phyloP scores from a whole-genome alignment of 495 filamentous ascomycete species.

The Talaromyces trachyspermus region DNA sequence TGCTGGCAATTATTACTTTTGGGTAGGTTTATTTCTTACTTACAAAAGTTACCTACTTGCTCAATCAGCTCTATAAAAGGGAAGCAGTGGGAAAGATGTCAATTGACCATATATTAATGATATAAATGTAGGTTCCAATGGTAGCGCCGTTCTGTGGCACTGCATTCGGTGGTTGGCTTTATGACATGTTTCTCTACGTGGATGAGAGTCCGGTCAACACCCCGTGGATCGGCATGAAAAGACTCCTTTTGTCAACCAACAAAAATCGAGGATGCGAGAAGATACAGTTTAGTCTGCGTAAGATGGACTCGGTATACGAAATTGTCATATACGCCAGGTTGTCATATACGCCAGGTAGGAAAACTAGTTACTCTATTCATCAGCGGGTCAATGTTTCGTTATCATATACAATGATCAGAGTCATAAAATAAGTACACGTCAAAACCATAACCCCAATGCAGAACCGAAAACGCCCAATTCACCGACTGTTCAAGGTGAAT shows the following conservation, averaged over 20 bases:
- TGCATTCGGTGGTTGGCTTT: constrained; percentile 52
- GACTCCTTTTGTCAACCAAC: too few species aligned
- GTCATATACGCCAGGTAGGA: too few species aligned
- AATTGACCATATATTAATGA: not conserved
- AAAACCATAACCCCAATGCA: not conserved
- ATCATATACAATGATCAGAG: not conserved
- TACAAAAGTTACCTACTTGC: too few species aligned
- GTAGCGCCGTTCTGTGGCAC: constrained; percentile 52
- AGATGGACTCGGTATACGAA: too few species aligned
- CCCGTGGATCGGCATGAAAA: constrained; percentile 48
- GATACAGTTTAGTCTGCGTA: too few species aligned
- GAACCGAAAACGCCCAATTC: not conserved
- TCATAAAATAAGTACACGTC: not conserved
- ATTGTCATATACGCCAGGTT: too few species aligned
- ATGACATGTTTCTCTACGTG: constrained; percentile 55
- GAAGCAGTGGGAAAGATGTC: too few species aligned
- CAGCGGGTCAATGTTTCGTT: too few species aligned
- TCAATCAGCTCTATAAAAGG: too few species aligned
- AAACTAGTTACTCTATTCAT: too few species aligned
- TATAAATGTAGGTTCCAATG: constrained; percentile 36
- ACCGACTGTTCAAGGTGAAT: not conserved
- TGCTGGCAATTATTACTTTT: constrained; percentile 57
- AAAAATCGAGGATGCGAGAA: too few species aligned
- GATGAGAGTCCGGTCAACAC: constrained; percentile 49
- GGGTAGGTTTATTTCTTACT: constrained; percentile 45